Evolutionary conservation across 1,284 basidiomycete species (phyloP).

Genomic region (Coniferiporia weirii): DNA sequence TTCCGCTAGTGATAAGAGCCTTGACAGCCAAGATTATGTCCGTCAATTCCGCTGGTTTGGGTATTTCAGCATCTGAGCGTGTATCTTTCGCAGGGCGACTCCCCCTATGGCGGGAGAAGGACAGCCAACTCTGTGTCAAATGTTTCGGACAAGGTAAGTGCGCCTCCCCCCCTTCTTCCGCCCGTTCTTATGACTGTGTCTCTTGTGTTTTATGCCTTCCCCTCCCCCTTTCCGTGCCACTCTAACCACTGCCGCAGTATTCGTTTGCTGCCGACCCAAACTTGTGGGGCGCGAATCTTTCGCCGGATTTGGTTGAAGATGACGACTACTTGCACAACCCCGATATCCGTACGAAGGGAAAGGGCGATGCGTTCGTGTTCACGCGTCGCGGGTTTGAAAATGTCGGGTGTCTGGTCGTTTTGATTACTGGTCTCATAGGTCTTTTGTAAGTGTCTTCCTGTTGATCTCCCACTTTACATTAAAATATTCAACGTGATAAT

Average conservation of each 20-base stretch:
- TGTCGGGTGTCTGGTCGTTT: constrained; percentile 55
- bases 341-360: constrained; percentile 27
- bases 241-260: constrained; percentile 3
- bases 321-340: constrained; percentile 45
- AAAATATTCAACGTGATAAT: not conserved
- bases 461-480: not conserved
- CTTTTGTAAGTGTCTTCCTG: constrained; percentile 41
- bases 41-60: not conserved
- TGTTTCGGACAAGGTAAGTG: constrained; percentile 15
- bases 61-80: not conserved
- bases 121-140: constrained; percentile 1
- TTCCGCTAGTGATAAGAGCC: constrained; percentile 10
- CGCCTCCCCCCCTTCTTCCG: not conserved
- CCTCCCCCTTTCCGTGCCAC: not conserved
- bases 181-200: not conserved
- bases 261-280: constrained; percentile 17
- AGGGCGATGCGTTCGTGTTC: constrained; percentile 32
- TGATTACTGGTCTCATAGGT: constrained; percentile 42
- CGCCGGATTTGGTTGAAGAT: constrained; percentile 17
- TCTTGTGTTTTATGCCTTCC: not conserved
- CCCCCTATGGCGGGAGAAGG: constrained; percentile 12
- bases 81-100: constrained; percentile 4
- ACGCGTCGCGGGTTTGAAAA: constrained; percentile 54
- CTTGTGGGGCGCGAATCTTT: constrained; percentile 18
- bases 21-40: constrained; percentile 9